Conservation (phyloP, 2,329 filamentous ascomycete genomes). For the Monosporascus sp. region DNA sequence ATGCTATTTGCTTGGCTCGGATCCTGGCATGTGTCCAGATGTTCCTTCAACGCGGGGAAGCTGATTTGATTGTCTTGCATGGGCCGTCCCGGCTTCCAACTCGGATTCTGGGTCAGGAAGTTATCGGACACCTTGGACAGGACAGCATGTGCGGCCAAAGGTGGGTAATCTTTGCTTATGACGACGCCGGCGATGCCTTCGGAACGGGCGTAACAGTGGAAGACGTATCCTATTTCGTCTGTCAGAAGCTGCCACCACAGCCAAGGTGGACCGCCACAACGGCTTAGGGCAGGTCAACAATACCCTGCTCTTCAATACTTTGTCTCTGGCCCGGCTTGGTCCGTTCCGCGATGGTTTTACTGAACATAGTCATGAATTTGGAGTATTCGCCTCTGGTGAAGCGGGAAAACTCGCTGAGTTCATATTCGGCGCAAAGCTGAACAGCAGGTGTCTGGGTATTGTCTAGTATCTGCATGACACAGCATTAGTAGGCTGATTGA, state of each 20-base stretch:
- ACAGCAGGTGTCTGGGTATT: constrained; percentile 47
- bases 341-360: constrained; percentile 80
- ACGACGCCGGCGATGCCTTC: constrained; percentile 72
- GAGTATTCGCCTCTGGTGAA: constrained; percentile 51
- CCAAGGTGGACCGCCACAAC: no score
- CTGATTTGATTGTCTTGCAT: constrained; percentile 35
- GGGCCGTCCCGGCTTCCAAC: constrained; percentile 57
- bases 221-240: constrained; percentile 54
- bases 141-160: constrained; percentile 77
- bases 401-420: constrained; percentile 71
- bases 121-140: constrained; percentile 84
- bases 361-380: constrained; percentile 77
- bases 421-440: constrained; percentile 71
- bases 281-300: constrained; percentile 4
- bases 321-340: constrained; percentile 77
- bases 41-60: constrained; percentile 74
- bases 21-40: constrained; percentile 72
- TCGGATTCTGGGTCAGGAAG: constrained; percentile 72
- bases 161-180: constrained; percentile 71
- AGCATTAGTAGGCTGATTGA: constrained; percentile 13
- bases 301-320: constrained; percentile 77
- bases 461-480: constrained; percentile 5
- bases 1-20: constrained; percentile 86
- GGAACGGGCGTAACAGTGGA: constrained; percentile 72
- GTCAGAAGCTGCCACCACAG: not conserved